Evolutionary conservation across 371 early-diverging fungal genomes (phyloP), one percentile per base, ranked within the genome.

Genomic region (Chytridium lagenaria): DNA sequence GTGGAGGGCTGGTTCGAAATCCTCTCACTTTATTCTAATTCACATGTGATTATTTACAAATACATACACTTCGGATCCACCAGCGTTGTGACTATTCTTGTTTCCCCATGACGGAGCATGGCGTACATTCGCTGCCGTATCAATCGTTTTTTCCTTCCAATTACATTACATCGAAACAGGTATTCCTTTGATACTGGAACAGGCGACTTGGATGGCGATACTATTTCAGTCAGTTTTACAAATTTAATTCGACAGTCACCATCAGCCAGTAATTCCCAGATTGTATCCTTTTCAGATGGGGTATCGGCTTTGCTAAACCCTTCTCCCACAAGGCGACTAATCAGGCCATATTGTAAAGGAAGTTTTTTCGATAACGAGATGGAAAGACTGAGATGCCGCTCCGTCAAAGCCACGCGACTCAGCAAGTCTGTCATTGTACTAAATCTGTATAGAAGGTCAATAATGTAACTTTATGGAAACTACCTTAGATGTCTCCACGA

Each of bases 341-440:
- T 91, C 30, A 92, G 79, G 30, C 77, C 73, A 65, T 87, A 83
- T 71, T 92, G 94, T n/a, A 78, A 82, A 1, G 94, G 93, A 44
- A 93, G 82, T 90, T 91, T 80, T 31, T 64, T 55, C 50, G 72
- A 61, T 22, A 73, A 52, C 15, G 38, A 37, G 22, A 67, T 34
- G 16, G 34, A 55, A 51, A 73, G 50, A 31, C 69, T 33, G 5
- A 67, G 36, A 33, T 40, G n/a, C 26, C 64, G 89, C 86, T 86
- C 73, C 22, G 63, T 1, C 23, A 26, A 5, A 23, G 64, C 59
- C 50, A 74, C 19, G 16, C 30, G 1, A n/a, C 19, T 57, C 16
- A 69, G 50, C 26, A 50, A 70, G 19, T 70, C 66, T 34, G 37
- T 33, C 10, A 61, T 7, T 7, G 61, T 33, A 34, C 61, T 15